Evolutionary conservation across 768 basidiomycete genomes (phyloP).

Genomic region (Kondoa malvinella): DNA sequence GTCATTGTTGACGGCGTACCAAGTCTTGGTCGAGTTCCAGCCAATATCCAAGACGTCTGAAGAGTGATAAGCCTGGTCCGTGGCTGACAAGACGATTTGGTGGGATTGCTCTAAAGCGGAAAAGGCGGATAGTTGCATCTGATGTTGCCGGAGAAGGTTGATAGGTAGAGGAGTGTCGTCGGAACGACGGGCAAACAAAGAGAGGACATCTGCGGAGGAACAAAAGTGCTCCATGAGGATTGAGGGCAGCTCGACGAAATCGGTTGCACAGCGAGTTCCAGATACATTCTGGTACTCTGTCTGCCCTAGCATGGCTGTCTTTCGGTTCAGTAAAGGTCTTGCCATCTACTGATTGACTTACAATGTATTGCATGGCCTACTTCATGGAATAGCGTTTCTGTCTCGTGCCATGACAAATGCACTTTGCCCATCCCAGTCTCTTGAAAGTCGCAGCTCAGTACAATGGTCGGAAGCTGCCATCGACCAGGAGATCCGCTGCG

Average conservation of each 20-base stretch:
- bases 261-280: slow-evolving; percentile 92
- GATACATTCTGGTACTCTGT: slow-evolving; percentile 97
- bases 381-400: slow-evolving; percentile 88
- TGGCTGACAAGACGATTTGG: slow-evolving; percentile 69
- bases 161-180: slow-evolving; percentile 30
- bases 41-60: slow-evolving; percentile 37
- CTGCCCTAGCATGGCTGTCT: slow-evolving; percentile 82
- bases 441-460: slow-evolving; percentile 72
- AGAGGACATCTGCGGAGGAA: slow-evolving; percentile 61
- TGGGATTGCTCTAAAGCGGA: slow-evolving; percentile 65
- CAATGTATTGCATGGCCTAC: slow-evolving; percentile 99
- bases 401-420: slow-evolving; percentile 75
- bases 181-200: slow-evolving; percentile 41
- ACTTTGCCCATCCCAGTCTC: slow-evolving; percentile 47
- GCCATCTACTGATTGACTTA: slow-evolving; percentile 37
- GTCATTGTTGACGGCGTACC: slow-evolving; percentile 40
- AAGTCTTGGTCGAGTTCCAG: slow-evolving; percentile 58
- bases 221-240: slow-evolving; percentile 98
- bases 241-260: slow-evolving; percentile 93
- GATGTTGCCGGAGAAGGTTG: slow-evolving; percentile 29
- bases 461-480: slow-evolving; percentile 79
- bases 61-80: slow-evolving; percentile 86
- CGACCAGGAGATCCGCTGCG: slow-evolving; percentile 46
- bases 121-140: slow-evolving; percentile 28
- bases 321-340: slow-evolving; percentile 3